Evolutionary conservation across 768 basidiomycete genomes (phyloP).

Genomic region (Phlegmacium glaucopus): DNA sequence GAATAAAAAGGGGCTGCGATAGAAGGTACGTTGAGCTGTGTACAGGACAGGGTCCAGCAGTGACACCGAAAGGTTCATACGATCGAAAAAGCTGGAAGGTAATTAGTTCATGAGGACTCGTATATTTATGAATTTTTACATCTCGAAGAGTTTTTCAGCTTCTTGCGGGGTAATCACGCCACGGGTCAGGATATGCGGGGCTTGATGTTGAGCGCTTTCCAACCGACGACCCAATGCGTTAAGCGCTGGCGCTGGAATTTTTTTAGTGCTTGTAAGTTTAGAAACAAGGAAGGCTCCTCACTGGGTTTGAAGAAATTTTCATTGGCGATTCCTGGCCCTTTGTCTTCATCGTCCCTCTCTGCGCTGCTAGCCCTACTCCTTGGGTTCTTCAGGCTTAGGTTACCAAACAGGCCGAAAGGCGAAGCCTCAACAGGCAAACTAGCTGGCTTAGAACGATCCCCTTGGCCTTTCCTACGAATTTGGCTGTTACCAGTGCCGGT

Average conservation of each 20-base stretch:
- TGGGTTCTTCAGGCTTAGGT: slow-evolving; percentile 47
- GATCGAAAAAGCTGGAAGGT: slow-evolving; percentile 60
- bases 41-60: slow-evolving; percentile 82
- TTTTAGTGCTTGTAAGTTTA: slow-evolving; percentile 1
- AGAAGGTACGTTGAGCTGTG: slow-evolving; percentile 75
- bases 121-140: slow-evolving; percentile 37
- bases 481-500: slow-evolving; percentile 22
- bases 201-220: slow-evolving; percentile 40
- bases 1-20: slow-evolving; percentile 87
- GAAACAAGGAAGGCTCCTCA: slow-evolving; percentile 26
- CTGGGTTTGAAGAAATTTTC: slow-evolving; percentile 66
- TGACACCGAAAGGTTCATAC: slow-evolving; percentile 77
- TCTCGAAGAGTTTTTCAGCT: slow-evolving; percentile 69
- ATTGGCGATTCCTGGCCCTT: slow-evolving; percentile 63
- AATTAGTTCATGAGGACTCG: background rate
- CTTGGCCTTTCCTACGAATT: slow-evolving; percentile 37
- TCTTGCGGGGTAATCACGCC: slow-evolving; percentile 62
- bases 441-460: slow-evolving; percentile 43
- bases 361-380: slow-evolving; percentile 33
- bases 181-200: slow-evolving; percentile 62
- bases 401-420: slow-evolving; percentile 78
- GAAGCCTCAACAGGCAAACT: slow-evolving; percentile 58
- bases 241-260: slow-evolving; percentile 34
- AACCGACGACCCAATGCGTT: slow-evolving; percentile 37
- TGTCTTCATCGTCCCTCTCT: slow-evolving; percentile 42